Evolutionary conservation across 768 basidiomycete species (phyloP).

Genomic region (Gloeophyllum trabeum): DNA sequence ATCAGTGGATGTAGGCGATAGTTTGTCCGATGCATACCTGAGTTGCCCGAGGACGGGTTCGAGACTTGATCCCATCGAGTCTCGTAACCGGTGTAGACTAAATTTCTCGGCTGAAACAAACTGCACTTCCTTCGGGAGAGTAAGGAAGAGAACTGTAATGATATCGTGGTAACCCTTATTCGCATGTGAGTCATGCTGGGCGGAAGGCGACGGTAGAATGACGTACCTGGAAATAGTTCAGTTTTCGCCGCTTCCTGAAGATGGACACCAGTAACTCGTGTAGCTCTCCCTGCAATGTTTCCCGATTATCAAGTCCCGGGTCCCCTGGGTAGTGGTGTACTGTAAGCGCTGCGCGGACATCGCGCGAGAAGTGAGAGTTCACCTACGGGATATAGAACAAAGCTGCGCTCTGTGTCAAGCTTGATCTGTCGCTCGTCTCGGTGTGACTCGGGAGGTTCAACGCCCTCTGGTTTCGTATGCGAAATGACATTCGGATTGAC

Average conservation of each 20-base stretch:
- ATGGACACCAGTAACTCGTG: slow-evolving; percentile 64
- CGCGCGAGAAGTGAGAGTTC: slow-evolving; percentile 13
- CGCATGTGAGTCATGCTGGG: background rate
- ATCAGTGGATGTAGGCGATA: background rate
- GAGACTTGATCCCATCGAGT: slow-evolving; percentile 79
- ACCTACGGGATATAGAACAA: slow-evolving; percentile 90
- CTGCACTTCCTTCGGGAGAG: slow-evolving; percentile 50
- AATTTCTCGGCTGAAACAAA: slow-evolving; percentile 56
- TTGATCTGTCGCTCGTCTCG: slow-evolving; percentile 79
- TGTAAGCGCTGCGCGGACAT: background rate
- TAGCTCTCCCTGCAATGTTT: slow-evolving; percentile 51
- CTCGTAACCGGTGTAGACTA: slow-evolving; percentile 68
- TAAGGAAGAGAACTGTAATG: slow-evolving; percentile 71
- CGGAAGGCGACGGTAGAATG: background rate
- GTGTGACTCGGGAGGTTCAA: too few relatives aligned
- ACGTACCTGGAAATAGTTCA: slow-evolving; percentile 77
- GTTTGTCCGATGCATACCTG: slow-evolving; percentile 27
- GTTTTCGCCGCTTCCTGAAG: slow-evolving; percentile 58
- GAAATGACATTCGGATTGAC: too few relatives aligned
- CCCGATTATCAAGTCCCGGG: slow-evolving; percentile 33
- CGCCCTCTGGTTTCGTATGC: too few relatives aligned
- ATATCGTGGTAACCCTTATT: slow-evolving; percentile 87
- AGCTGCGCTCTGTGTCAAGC: slow-evolving; percentile 87
- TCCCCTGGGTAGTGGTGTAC: slow-evolving; percentile 6
- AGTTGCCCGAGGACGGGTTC: slow-evolving; percentile 80